These are phyloP conservation scores for Globisporangium cylindrosporum DNA, from an alignment of 352 stramenopile genomes.

Conservation along the genomic window DNA sequence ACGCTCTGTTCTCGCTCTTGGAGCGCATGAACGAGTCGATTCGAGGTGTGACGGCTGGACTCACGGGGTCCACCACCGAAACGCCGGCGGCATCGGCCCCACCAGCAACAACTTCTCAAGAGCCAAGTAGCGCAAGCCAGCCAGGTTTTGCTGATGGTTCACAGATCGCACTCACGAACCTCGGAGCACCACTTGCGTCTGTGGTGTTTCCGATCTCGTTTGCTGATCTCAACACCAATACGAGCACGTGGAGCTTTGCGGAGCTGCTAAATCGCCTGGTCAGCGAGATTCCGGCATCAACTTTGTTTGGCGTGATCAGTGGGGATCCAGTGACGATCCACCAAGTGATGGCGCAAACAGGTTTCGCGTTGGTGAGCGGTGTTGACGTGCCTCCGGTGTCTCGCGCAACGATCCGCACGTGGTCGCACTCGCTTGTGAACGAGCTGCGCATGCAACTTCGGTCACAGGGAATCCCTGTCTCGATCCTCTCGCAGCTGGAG, in stretches of 20 bases:
- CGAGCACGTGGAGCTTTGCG: conserved; percentile 59
- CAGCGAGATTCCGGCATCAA: conserved; percentile 41
- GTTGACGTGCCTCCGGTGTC: conserved; percentile 61
- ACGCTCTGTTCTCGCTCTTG: conserved; percentile 19
- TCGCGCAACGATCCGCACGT: conserved; percentile 49
- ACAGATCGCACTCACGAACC: conserved; percentile 25
- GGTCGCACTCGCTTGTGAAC: conserved; percentile 41
- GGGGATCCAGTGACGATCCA: conserved; percentile 50
- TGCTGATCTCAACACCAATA: conserved; percentile 33
- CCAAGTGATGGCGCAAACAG: conserved; percentile 52
- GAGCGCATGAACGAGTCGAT: conserved; percentile 26
- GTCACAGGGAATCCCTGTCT: conserved; percentile 28
- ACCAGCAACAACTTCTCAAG: background rate
- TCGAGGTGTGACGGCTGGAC: conserved; percentile 11
- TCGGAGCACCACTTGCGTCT: conserved; percentile 41
- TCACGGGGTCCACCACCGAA: background rate
- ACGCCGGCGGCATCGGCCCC: background rate
- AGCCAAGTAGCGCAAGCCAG: background rate
- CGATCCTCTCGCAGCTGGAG: conserved; percentile 33
- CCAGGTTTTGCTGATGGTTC: conserved; percentile 1
- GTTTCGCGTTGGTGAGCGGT: conserved; percentile 56
- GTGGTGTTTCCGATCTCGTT: conserved; percentile 57
- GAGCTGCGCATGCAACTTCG: conserved; percentile 49
- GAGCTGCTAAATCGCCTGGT: conserved; percentile 49
- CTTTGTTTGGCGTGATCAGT: conserved; percentile 51